Conservation (phyloP, 1,284 basidiomycete species). For the Porodaedalea pini region DNA sequence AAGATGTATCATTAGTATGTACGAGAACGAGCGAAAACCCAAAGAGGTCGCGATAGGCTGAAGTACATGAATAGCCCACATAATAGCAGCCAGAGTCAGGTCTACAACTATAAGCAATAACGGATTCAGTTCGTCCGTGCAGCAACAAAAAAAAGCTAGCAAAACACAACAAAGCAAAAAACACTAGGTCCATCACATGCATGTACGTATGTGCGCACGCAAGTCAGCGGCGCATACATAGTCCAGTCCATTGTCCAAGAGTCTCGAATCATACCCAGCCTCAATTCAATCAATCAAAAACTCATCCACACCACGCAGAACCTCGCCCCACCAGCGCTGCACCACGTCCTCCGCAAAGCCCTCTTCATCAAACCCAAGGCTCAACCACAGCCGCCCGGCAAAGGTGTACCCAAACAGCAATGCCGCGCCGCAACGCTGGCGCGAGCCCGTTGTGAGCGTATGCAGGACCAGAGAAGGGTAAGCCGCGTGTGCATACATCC, state of each 20-base stretch:
- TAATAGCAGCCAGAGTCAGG: no score
- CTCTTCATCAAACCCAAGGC: constrained; percentile 70
- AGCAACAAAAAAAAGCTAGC: no score
- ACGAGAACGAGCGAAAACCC: no score
- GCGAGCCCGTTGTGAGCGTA: constrained; percentile 71
- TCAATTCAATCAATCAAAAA: constrained; percentile 31
- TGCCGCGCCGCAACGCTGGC: constrained; percentile 69
- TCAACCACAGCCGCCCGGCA: constrained; percentile 66
- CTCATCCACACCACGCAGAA: constrained; percentile 61
- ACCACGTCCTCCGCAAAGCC: constrained; percentile 61
- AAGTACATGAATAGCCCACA: no score
- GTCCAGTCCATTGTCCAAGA: neutral
- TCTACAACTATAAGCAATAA: no score
- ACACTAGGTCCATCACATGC: no score
- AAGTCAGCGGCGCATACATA: neutral
- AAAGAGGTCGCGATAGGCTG: no score
- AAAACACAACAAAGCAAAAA: no score
- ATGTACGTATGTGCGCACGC: no score
- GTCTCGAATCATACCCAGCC: neutral
- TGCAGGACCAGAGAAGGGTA: constrained; percentile 58
- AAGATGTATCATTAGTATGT: no score
- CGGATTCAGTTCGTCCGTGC: no score
- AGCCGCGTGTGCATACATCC: constrained; percentile 62
- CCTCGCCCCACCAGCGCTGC: constrained; percentile 33
- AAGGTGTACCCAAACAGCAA: constrained; percentile 77